Evolutionary conservation across 1,284 basidiomycete genomes (phyloP), one percentile per base, ranked within the genome.

Genomic region (Ganoderma boninense): DNA sequence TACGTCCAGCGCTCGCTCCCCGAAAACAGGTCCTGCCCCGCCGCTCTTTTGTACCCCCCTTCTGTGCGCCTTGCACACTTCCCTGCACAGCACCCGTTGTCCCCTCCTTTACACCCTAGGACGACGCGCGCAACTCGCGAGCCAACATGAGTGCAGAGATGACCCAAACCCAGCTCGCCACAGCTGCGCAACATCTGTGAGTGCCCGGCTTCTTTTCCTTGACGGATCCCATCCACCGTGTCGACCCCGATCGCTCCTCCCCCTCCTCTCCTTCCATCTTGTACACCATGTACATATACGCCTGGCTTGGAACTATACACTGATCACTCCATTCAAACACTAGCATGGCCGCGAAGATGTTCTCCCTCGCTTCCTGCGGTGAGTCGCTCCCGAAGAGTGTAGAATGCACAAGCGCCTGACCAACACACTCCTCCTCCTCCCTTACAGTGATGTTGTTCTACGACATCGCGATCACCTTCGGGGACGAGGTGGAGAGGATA

Each of bases 401-500:
- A 23, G n/a, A 23, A 44, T 23, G 26, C n/a, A 46, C 46, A 60
- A 35, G 32, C 66, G 66, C 69, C 43, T 65, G n/a, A 57, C 63
- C 26, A 43, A 29, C 64, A 59, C 44, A 65, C 59, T 20, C 46
- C 46, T 20, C 26, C 26, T 7, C 60, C 29, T 43, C 23, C 26
- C 26, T 29, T 29, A 18, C 57, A 78, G 77, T 78, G 32, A 78
- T 78, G 77, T 66, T 78, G 23, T 77, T 78, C 69, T 78, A 78
- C 66, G 77, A 78, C 73, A 78, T 78, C 29, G 71, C 70, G 16
- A 69, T 78, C 62, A 78, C 77, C 8, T 78, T 78, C 62, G 77
- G 77, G 59, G 77, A 78, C 64, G 77, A 78, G 66, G 77, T 78
- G 32, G 77, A 78, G 67, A 76, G 75, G 72, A 78, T 78, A 44